Conservation (phyloP, 2,329 filamentous ascomycete species). For the Pseudogymnoascus sp. region DNA sequence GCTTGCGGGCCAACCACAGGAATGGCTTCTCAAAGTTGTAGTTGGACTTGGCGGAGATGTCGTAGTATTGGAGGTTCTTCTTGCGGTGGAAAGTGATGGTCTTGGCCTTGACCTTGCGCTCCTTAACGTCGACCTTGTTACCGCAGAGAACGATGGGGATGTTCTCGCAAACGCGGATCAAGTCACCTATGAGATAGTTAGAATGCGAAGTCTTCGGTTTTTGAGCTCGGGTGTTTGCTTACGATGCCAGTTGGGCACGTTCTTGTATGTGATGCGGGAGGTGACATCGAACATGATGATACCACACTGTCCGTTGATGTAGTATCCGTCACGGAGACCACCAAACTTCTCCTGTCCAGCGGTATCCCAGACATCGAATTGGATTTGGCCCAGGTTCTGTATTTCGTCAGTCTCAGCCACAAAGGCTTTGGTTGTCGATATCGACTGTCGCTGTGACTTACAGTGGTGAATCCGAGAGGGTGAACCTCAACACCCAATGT, state of each 20-base stretch:
- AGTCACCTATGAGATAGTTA: conserved; percentile 58
- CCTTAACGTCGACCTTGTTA: conserved; percentile 99
- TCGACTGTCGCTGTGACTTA: conserved; percentile 46
- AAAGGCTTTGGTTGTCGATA: background rate
- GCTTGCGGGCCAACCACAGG: conserved; percentile 98
- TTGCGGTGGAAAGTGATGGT: conserved; percentile 99
- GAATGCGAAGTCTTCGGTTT: background rate
- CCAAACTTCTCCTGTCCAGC: conserved; percentile 99
- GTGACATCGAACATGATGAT: conserved; percentile 99
- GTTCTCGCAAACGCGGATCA: conserved; percentile 98
- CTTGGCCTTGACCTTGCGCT: conserved; percentile 99
- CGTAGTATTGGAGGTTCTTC: conserved; percentile 99
- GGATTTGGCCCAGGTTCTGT: conserved; percentile 86
- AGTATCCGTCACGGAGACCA: conserved; percentile 98
- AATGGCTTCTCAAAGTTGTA: conserved; percentile 99
- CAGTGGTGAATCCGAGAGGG: conserved; percentile 94
- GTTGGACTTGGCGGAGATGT: conserved; percentile 99
- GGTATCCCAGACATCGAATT: conserved; percentile 99
- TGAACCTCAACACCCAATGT: conserved; percentile 99
- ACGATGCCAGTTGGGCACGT: conserved; percentile 99
- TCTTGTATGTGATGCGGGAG: conserved; percentile 99
- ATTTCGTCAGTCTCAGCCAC: conserved; percentile 19
- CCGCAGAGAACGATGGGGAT: conserved; percentile 96
- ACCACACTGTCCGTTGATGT: conserved; percentile 99
- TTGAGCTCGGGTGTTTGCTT: conserved; percentile 37